Evolutionary conservation across 225 moss, liverwort and hornwort genomes (phyloP).

Genomic region (Sphagnum tenellum): DNA sequence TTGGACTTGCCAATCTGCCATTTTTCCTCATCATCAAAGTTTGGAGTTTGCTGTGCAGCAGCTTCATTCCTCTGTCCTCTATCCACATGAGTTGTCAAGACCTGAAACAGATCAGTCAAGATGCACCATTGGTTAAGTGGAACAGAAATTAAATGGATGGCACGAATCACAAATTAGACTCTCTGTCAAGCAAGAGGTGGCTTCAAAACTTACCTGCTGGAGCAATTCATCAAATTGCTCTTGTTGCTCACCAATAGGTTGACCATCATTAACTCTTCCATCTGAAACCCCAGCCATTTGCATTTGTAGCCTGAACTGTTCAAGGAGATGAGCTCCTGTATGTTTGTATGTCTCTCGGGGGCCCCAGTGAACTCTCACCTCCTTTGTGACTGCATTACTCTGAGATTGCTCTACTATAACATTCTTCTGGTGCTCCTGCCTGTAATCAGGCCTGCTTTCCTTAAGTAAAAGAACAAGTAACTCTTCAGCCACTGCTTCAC

Average conservation of each 20-base stretch:
- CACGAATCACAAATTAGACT: too few species aligned
- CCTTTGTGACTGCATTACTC: neutral
- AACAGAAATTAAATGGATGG: too few species aligned
- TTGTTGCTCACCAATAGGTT: slow-evolving; percentile 11
- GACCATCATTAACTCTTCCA: slow-evolving; percentile 1
- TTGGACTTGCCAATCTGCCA: slow-evolving; percentile 33
- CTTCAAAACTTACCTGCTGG: slow-evolving; percentile 23
- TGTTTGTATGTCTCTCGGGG: too few species aligned
- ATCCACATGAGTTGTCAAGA: slow-evolving; percentile 30
- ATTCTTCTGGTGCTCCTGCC: slow-evolving; percentile 46
- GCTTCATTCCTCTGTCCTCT: slow-evolving; percentile 18
- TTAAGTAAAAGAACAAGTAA: slow-evolving; percentile 1
- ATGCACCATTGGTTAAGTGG: too few species aligned
- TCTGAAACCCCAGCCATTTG: neutral
- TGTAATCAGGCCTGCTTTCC: slow-evolving; percentile 27
- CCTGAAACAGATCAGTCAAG: slow-evolving; percentile 9
- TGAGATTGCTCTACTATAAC: slow-evolving; percentile 41
- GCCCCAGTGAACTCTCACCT: too few species aligned
- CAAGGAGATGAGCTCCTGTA: too few species aligned
- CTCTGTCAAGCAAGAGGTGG: too few species aligned
- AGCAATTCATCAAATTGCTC: slow-evolving; percentile 34
- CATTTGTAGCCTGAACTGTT: too few species aligned
- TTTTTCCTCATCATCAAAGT: slow-evolving; percentile 25
- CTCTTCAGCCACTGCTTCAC: slow-evolving; percentile 12
- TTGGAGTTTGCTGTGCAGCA: slow-evolving; percentile 10